Evolutionary conservation across 164 flowering plant species (phyloP).

Genomic region (Piper longum): DNA sequence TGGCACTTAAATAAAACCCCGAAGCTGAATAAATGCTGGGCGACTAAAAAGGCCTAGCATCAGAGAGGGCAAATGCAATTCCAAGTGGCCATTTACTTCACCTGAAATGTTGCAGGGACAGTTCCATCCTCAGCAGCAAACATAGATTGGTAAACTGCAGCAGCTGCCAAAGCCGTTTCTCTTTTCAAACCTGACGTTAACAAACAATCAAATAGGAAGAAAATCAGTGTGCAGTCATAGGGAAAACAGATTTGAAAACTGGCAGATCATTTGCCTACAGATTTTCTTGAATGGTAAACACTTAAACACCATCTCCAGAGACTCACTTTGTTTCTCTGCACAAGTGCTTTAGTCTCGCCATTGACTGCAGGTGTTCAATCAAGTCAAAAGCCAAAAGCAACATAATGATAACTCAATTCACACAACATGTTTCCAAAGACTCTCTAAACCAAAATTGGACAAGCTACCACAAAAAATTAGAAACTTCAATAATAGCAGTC

Average conservation of each 20-base stretch:
- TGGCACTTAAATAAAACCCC: background rate
- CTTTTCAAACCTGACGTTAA: constrained; percentile 46
- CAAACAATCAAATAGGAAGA: no score
- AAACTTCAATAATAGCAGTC: background rate
- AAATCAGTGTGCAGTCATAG: background rate
- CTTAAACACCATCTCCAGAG: background rate
- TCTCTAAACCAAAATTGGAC: background rate
- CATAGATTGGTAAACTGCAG: constrained; percentile 86
- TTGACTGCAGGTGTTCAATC: constrained; percentile 82
- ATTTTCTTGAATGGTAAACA: background rate
- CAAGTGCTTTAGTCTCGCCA: constrained; percentile 91
- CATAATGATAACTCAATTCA: background rate
- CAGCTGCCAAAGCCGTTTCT: constrained; percentile 90
- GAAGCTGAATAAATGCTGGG: background rate
- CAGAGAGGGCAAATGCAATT: background rate
- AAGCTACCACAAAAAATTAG: background rate
- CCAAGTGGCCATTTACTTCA: constrained; percentile 7
- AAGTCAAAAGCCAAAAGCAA: constrained; percentile 57
- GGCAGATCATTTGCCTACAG: background rate
- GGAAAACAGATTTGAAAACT: background rate
- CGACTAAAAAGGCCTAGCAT: no score
- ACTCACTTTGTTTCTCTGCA: constrained; percentile 55
- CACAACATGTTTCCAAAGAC: background rate
- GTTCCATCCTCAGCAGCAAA: constrained; percentile 92
- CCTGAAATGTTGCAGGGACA: constrained; percentile 96